phyloP scores from a whole-genome alignment of 345 rosid genomes.

The Euclidium syriacum region DNA sequence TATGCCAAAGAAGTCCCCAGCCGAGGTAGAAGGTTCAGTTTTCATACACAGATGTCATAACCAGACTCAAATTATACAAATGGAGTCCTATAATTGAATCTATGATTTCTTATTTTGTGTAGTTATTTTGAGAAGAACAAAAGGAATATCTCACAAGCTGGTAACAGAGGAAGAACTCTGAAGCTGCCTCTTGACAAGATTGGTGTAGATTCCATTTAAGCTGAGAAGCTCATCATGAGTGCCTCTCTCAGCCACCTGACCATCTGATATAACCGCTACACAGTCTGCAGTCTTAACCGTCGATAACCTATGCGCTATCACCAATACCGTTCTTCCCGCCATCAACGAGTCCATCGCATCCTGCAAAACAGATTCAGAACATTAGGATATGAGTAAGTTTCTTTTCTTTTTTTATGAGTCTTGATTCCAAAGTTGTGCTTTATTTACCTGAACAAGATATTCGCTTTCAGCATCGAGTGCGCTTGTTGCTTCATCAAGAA shows the following conservation, averaged over 20 bases:
- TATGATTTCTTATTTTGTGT: background rate
- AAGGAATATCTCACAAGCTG: slow-evolving; percentile 16
- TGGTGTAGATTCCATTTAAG: slow-evolving; percentile 38
- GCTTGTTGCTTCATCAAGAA: slow-evolving; percentile 94
- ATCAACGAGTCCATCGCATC: slow-evolving; percentile 97
- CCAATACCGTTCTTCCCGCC: slow-evolving; percentile 91
- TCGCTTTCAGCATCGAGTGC: slow-evolving; percentile 96
- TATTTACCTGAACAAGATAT: slow-evolving; percentile 78
- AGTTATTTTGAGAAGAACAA: slow-evolving; percentile 2
- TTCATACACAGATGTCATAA: background rate
- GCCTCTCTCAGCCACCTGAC: slow-evolving; percentile 64
- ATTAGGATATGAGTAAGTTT: background rate
- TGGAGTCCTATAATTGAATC: background rate
- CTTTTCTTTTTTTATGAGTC: background rate
- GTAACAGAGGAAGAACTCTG: slow-evolving; percentile 34
- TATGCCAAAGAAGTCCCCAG: background rate
- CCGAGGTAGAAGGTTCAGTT: background rate
- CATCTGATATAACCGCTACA: slow-evolving; percentile 85
- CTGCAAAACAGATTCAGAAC: slow-evolving; percentile 30
- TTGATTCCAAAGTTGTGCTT: background rate
- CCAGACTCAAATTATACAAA: background rate
- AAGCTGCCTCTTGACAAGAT: slow-evolving; percentile 70
- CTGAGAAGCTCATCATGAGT: slow-evolving; percentile 53
- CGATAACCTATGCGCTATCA: slow-evolving; percentile 91
- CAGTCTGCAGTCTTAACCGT: slow-evolving; percentile 80